Evolutionary conservation across 177 flowering plant genomes (phyloP), one percentile per base, ranked within the genome.

Genomic region (Vitis hybrid): DNA sequence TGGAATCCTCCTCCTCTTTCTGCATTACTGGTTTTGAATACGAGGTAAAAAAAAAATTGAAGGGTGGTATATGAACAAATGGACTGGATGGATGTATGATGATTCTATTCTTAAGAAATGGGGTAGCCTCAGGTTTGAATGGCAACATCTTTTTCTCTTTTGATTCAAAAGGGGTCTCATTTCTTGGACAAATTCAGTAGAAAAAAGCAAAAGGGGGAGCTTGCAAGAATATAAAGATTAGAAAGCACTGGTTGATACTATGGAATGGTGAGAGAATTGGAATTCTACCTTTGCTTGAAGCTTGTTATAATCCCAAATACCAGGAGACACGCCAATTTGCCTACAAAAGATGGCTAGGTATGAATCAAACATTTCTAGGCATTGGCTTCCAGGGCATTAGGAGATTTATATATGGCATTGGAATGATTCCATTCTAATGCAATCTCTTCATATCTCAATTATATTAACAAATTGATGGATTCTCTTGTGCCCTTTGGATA

Each of bases 91-190:
- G 7, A 39, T 39, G 45, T 4, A 39, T 39, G 45, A 14, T 67
- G 69, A 78, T 79, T 76, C 77, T 60, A 72, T 67, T 10, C 79
- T 73, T 73, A 26, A 56, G 31, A 70, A 2, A 39, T 51, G 60
- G 73, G 82, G 59, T 60, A 73, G 18, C 60, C 29, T 64, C 64
- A 58, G 45, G 11, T 11, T 5, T 8, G 26, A 31, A 55, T 26
- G 67, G 50, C 1, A 49, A 31, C 52, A 20, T 66, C 63, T 55
- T 66, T 70, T 58, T 39, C 31, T 20, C 55, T 48, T 39, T 60
- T 16, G 16, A n/a, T 49, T 22, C 58, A 49, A 50, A 70, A 62
- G 60, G 18, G 18, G 12, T 3, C 55, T 55, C 2, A 33, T 53
- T 62, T 63, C 62, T 55, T 57, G 29, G 29, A 26, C 29, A 63